Conservation (phyloP, 495 filamentous ascomycete genomes). For the Annulohypoxylon moriforme region DNA sequence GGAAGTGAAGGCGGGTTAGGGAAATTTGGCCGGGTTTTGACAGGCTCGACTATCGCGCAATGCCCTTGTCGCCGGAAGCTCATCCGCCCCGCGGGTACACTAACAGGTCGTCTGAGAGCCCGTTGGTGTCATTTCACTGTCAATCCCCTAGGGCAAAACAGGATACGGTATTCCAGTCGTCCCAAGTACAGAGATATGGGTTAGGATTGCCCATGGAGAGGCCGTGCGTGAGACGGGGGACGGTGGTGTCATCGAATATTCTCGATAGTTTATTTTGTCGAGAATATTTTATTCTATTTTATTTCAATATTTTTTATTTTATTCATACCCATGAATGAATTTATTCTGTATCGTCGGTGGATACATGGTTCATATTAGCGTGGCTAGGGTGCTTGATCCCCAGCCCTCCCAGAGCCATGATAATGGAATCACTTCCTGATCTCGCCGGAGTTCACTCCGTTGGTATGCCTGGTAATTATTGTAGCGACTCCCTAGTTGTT, state of each 20-base stretch:
- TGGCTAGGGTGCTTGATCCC: slow-evolving; percentile 5
- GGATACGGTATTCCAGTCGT: slow-evolving; percentile 29
- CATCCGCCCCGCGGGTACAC: slow-evolving; percentile 32
- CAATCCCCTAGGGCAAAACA: slow-evolving; percentile 17
- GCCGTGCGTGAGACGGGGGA: slow-evolving; percentile 35
- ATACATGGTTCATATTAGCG: slow-evolving; percentile 5
- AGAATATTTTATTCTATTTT: slow-evolving; percentile 24
- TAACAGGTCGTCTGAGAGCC: slow-evolving; percentile 29
- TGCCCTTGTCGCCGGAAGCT: slow-evolving; percentile 38
- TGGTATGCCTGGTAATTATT: background rate
- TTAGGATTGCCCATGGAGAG: slow-evolving; percentile 25
- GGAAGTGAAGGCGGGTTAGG: slow-evolving; percentile 22
- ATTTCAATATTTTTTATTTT: slow-evolving; percentile 16
- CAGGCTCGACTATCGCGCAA: slow-evolving; percentile 2
- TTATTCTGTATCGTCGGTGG: slow-evolving; percentile 4
- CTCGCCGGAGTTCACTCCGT: background rate
- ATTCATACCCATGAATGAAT: background rate
- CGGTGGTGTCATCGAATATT: slow-evolving; percentile 17
- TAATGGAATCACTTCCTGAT: slow-evolving; percentile 6
- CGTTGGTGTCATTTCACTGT: slow-evolving; percentile 28
- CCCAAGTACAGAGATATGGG: slow-evolving; percentile 26
- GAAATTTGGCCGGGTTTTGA: slow-evolving; percentile 29
- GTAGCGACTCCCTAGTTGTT: background rate
- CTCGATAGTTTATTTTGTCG: slow-evolving; percentile 6
- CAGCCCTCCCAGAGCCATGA: background rate